These are phyloP conservation scores for Pugionium dolabratum DNA, from an alignment of 345 rosid species.

Conservation along the genomic window DNA sequence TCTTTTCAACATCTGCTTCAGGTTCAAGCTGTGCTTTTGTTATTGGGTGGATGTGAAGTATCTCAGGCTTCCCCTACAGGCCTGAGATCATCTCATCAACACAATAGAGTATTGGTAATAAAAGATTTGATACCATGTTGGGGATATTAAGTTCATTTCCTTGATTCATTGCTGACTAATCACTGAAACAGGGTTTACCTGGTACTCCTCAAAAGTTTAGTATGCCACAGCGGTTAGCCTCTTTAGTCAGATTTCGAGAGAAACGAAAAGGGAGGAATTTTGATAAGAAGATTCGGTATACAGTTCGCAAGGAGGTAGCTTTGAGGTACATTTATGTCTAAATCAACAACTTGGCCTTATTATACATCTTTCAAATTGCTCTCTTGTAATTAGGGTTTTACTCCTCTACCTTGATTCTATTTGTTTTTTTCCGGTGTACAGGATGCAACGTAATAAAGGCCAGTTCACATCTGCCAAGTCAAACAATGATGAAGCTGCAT, in stretches of 20 bases:
- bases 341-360: slow-evolving; percentile 10
- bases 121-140: not conserved
- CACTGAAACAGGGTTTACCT: slow-evolving; percentile 46
- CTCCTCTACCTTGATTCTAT: slow-evolving; percentile 6
- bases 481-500: slow-evolving; percentile 56
- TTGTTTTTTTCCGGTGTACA: slow-evolving; percentile 27
- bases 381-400: not conserved
- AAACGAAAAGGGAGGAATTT: slow-evolving; percentile 66
- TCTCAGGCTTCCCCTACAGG: slow-evolving; percentile 45
- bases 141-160: not conserved
- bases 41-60: slow-evolving; percentile 62
- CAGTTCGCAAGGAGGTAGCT: slow-evolving; percentile 70
- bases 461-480: slow-evolving; percentile 65
- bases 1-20: slow-evolving; percentile 25
- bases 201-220: slow-evolving; percentile 58
- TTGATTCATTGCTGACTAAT: slow-evolving; percentile 30
- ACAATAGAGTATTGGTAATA: slow-evolving; percentile 39
- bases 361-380: slow-evolving; percentile 15
- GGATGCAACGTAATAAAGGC: slow-evolving; percentile 72
- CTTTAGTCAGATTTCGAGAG: slow-evolving; percentile 61
- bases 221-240: slow-evolving; percentile 63
- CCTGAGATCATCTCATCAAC: slow-evolving; percentile 42
- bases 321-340: slow-evolving; percentile 47
- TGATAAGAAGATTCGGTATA: slow-evolving; percentile 67
- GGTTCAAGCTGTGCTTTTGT: slow-evolving; percentile 69